Base-by-base conservation (phyloP, 1,139 yeast genomes). In the Pichia sp. region DNA sequence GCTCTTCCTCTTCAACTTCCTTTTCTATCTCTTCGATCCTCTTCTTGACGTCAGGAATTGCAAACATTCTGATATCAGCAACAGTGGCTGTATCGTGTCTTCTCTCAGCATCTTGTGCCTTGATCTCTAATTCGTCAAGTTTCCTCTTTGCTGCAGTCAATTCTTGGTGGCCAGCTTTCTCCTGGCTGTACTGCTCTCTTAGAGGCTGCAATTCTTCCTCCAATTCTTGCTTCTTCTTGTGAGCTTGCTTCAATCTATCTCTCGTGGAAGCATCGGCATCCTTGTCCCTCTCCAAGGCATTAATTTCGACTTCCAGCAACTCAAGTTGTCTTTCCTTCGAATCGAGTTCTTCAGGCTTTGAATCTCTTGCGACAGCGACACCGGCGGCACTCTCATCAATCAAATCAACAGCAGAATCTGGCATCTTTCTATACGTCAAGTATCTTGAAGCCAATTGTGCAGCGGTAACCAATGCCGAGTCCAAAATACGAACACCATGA, bases 381-480 rank as follows among this genome's bases (percentile, higher is more conserved):
- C 96, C 83, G 1, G 99, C 99, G 49, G 98, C 96, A 9, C 97
- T 81, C 68, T 93, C 97, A 74, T 93, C 99, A 60, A 93, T 89
- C 63, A 93, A 76, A 70, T 93, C 99, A 57, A 93, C 96, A 1
- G 99, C 99, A 18, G 96, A 88, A 69, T 93, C 99, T 6, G 99
- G 99, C 62, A 95, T 77, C 66, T 95, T 87, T 72, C 99, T 83
- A 73, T 91, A 91, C 5, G 99, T 95, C 62, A 93, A 79, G 67
- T 93, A 93, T 62, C 99, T 80, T 45, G 95, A 87, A 30, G 99
- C 99, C 62, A 95, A 75, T 69, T 88, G 96, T 25, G 99, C 96
- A 52, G 99, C 97, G 36, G 95, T 74, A 6, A 95, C 99, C 58
- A 93, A 76, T 0, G 99, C 98, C 66, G 93, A 85, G 71, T 93